A percentile compares a stretch with the other conserved stretches of the same genome.
phyloP scores from a whole-genome alignment of 495 filamentous ascomycete species.

The Paragyromitra xinjiangensis region DNA sequence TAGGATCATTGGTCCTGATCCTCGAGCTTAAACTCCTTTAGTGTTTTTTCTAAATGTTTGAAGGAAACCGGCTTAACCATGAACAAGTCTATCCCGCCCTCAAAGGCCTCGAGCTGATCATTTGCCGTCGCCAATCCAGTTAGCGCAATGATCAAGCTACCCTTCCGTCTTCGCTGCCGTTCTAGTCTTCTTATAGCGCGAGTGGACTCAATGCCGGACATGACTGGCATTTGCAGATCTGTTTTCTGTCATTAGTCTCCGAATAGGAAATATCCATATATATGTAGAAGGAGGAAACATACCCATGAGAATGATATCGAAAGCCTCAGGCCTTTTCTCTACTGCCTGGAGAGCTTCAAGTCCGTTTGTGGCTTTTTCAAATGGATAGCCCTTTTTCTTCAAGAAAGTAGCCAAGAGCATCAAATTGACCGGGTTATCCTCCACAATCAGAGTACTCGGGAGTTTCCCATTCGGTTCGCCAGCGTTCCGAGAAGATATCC shows the following conservation, averaged over 20 bases:
- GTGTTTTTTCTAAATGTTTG: slow-evolving; percentile 58
- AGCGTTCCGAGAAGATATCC: slow-evolving; percentile 24
- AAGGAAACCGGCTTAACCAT: slow-evolving; percentile 74
- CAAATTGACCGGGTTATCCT: slow-evolving; percentile 63
- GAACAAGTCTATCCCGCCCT: slow-evolving; percentile 75
- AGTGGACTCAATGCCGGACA: slow-evolving; percentile 74
- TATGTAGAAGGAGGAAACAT: slow-evolving; percentile 25
- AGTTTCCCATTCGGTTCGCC: slow-evolving; percentile 22
- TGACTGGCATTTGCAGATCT: slow-evolving; percentile 79
- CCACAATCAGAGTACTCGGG: slow-evolving; percentile 59
- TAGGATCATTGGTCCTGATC: slow-evolving; percentile 28
- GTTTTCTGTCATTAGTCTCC: slow-evolving; percentile 18
- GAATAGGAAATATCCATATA: too few relatives aligned
- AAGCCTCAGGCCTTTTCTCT: slow-evolving; percentile 52
- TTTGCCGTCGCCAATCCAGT: slow-evolving; percentile 72
- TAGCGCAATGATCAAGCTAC: slow-evolving; percentile 70
- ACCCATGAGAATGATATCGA: slow-evolving; percentile 63
- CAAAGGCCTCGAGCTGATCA: slow-evolving; percentile 72
- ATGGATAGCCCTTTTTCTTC: slow-evolving; percentile 64
- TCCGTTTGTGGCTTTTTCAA: slow-evolving; percentile 67
- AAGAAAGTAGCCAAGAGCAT: slow-evolving; percentile 65
- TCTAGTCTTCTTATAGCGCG: slow-evolving; percentile 70
- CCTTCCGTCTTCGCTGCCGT: slow-evolving; percentile 45
- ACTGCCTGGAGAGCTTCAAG: slow-evolving; percentile 68
- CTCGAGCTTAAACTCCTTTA: slow-evolving; percentile 48